Conservation (phyloP, 169 alveolate genomes). For the Plasmodium knowlesi region DNA sequence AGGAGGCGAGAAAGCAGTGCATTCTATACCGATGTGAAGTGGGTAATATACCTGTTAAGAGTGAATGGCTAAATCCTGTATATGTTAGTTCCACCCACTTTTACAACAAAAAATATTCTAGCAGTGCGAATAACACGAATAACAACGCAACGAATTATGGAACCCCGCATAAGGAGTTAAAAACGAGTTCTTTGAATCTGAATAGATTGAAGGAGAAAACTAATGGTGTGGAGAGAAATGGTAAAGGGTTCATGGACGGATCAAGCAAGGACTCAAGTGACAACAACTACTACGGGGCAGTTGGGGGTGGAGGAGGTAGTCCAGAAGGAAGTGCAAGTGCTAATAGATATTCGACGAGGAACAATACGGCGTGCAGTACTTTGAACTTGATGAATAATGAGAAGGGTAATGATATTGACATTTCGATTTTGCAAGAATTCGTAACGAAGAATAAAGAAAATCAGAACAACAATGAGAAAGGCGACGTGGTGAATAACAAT, state of each 20-base stretch:
- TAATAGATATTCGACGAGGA: conserved; percentile 29
- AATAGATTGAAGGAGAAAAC: conserved; percentile 45
- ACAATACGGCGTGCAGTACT: conserved; percentile 32
- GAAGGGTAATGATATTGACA: conserved; percentile 32
- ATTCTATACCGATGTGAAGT: conserved; percentile 88
- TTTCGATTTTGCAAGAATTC: conserved; percentile 55
- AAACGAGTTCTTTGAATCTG: conserved; percentile 57
- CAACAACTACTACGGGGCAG: conserved; percentile 1
- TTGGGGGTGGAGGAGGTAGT: background rate
- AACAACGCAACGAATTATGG: background rate
- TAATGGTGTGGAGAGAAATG: background rate
- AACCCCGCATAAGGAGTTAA: conserved; percentile 35
- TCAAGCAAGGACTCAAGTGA: conserved; percentile 63
- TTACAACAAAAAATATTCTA: conserved; percentile 40
- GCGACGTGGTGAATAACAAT: background rate
- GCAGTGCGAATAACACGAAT: conserved; percentile 16
- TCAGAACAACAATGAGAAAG: background rate
- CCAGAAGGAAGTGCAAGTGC: background rate
- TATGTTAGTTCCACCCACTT: conserved; percentile 69
- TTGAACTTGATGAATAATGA: background rate
- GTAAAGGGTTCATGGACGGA: conserved; percentile 35
- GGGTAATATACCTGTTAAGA: conserved; percentile 89
- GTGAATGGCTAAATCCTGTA: conserved; percentile 87
- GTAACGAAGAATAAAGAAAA: conserved; percentile 39
- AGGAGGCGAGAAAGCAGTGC: conserved; percentile 89